phyloP scores from a whole-genome alignment of 2,329 filamentous ascomycete genomes.

The Colletotrichum sp. region DNA sequence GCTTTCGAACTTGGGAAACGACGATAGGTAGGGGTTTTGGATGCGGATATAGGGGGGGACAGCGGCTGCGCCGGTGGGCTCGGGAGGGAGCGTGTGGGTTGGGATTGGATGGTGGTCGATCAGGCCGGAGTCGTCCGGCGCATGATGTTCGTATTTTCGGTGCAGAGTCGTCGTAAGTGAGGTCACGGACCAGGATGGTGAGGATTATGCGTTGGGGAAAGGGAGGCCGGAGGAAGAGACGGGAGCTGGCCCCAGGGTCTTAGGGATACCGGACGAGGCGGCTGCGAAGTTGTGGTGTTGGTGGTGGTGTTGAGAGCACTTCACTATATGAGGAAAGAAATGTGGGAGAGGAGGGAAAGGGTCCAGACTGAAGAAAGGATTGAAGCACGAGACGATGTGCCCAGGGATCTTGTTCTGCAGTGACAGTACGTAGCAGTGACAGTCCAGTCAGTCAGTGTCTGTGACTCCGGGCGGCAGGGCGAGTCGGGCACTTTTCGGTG shows the following conservation, averaged over 20 bases:
- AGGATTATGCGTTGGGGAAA: neutral
- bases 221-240: neutral
- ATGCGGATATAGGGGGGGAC: neutral
- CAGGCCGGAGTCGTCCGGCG: conserved; percentile 14
- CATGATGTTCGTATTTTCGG: conserved; percentile 16
- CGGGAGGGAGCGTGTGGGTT: neutral
- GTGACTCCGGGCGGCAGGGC: neutral
- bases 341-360: neutral
- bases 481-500: neutral
- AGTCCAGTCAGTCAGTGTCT: neutral
- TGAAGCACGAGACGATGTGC: neutral
- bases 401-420: neutral
- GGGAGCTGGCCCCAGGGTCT: neutral
- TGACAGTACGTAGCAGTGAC: neutral
- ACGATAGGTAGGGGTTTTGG: neutral
- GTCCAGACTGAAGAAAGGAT: neutral
- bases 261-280: neutral
- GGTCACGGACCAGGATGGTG: conserved; percentile 8
- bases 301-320: neutral
- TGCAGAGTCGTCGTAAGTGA: conserved; percentile 5
- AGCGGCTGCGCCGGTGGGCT: neutral
- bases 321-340: neutral
- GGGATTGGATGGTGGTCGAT: neutral
- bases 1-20: neutral
- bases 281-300: neutral